Evolutionary conservation across 176 grass and related monocot genomes (phyloP).

Genomic region (Pharus latifolius): DNA sequence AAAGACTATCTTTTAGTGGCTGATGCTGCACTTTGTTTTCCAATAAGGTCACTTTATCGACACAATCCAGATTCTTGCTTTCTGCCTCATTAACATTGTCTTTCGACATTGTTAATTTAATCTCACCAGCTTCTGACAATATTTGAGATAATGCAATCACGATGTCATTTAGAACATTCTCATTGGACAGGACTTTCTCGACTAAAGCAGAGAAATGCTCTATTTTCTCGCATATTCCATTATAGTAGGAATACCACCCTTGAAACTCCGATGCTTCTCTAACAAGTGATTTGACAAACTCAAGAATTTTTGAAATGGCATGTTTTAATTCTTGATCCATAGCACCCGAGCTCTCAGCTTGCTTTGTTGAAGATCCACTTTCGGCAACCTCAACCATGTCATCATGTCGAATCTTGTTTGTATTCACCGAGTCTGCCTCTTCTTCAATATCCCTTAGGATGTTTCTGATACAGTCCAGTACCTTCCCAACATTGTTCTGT

Average conservation of each 20-base stretch:
- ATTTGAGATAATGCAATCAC: conserved; percentile 25
- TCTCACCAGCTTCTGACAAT: conserved; percentile 32
- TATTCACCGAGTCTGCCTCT: conserved; percentile 1
- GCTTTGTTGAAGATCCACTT: neutral
- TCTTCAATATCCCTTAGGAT: conserved; percentile 29
- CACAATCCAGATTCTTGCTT: conserved; percentile 37
- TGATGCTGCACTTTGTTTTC: conserved; percentile 41
- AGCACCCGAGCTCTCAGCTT: neutral
- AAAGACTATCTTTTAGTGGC: neutral
- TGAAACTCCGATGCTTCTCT: conserved; percentile 27
- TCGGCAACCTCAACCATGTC: neutral
- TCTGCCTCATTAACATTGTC: conserved; percentile 28
- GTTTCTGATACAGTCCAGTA: conserved; percentile 24
- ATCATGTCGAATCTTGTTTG: neutral
- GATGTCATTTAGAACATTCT: conserved; percentile 19
- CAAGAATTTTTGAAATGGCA: conserved; percentile 38
- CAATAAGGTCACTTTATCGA: conserved; percentile 51
- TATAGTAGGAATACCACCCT: conserved; percentile 8
- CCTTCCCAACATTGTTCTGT: conserved; percentile 22
- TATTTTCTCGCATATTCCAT: conserved; percentile 25
- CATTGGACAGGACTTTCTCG: conserved; percentile 24
- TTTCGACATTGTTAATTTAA: conserved; percentile 14
- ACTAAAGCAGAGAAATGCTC: conserved; percentile 25
- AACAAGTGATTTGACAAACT: conserved; percentile 34
- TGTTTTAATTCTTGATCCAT: conserved; percentile 19